phyloP scores from a whole-genome alignment of 306 rosid species.

The Aeschynomene evenia region DNA sequence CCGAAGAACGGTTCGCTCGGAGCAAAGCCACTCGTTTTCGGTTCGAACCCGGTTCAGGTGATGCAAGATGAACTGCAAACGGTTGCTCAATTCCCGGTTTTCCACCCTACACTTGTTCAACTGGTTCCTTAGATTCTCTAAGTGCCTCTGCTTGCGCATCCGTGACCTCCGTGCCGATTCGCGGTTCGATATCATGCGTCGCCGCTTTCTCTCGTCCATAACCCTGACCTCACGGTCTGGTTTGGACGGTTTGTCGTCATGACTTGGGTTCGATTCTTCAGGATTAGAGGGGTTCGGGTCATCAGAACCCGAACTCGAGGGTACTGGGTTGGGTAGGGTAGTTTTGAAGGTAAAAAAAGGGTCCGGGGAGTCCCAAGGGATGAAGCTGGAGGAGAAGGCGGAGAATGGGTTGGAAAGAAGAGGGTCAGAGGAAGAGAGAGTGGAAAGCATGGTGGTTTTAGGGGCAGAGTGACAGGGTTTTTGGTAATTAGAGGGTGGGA shows the following conservation, averaged over 20 bases:
- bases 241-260: neutral
- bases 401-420: slow-evolving; percentile 49
- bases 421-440: slow-evolving; percentile 45
- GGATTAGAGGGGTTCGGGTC: slow-evolving; percentile 31
- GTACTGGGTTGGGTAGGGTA: slow-evolving; percentile 20
- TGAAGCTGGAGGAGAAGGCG: slow-evolving; percentile 40
- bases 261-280: slow-evolving; percentile 11
- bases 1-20: slow-evolving; percentile 51
- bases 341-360: slow-evolving; percentile 25
- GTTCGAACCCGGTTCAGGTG: slow-evolving; percentile 51
- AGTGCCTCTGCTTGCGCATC: slow-evolving; percentile 81
- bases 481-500: slow-evolving; percentile 24
- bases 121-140: slow-evolving; percentile 79
- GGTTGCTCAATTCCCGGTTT: slow-evolving; percentile 71
- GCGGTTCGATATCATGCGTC: slow-evolving; percentile 93
- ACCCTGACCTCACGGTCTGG: slow-evolving; percentile 11
- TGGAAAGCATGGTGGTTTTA: slow-evolving; percentile 59
- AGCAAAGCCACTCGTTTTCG: slow-evolving; percentile 63
- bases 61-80: slow-evolving; percentile 44
- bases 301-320: slow-evolving; percentile 46
- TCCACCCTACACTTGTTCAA: slow-evolving; percentile 65
- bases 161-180: slow-evolving; percentile 93
- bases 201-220: slow-evolving; percentile 65
- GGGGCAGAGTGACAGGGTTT: slow-evolving; percentile 21
- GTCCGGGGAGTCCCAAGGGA: slow-evolving; percentile 54